A percentile compares a stretch with the other conserved stretches of the same genome.
phyloP scores from a whole-genome alignment of 2,329 filamentous ascomycete species.

The Trichoderma brevicompactum region DNA sequence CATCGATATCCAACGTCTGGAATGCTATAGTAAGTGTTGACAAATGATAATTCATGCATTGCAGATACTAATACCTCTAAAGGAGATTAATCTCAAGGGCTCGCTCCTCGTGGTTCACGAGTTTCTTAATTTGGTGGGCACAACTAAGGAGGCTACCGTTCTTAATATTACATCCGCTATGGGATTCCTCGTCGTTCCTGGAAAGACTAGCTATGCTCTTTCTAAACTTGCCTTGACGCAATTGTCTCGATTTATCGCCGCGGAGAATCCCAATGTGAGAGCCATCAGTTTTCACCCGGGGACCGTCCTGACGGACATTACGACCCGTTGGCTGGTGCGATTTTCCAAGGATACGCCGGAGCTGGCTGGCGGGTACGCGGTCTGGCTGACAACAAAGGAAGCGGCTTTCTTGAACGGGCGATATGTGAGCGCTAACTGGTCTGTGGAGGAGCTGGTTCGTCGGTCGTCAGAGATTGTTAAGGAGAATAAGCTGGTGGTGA shows the following conservation, averaged over 20 bases:
- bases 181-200: neutral
- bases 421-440: constrained; percentile 17
- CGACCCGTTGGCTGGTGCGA: neutral
- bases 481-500: neutral
- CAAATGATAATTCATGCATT: too few relatives aligned
- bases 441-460: constrained; percentile 21
- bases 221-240: constrained; percentile 20
- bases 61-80: neutral
- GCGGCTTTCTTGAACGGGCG: constrained; percentile 17
- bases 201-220: neutral
- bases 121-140: constrained; percentile 12
- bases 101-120: constrained; percentile 3
- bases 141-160: constrained; percentile 3
- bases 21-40: neutral
- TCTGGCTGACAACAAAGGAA: constrained; percentile 21
- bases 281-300: constrained; percentile 21
- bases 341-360: constrained; percentile 1
- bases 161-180: constrained; percentile 15
- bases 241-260: neutral
- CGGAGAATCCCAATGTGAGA: constrained; percentile 16
- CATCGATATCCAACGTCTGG: neutral
- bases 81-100: constrained; percentile 25
- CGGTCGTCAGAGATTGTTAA: constrained; percentile 13
- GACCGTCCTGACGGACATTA: constrained; percentile 11
- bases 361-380: constrained; percentile 13